These are phyloP conservation scores for Aotearoamyces nothofagi DNA, from an alignment of 2,329 filamentous ascomycete genomes.

Conservation along the genomic window DNA sequence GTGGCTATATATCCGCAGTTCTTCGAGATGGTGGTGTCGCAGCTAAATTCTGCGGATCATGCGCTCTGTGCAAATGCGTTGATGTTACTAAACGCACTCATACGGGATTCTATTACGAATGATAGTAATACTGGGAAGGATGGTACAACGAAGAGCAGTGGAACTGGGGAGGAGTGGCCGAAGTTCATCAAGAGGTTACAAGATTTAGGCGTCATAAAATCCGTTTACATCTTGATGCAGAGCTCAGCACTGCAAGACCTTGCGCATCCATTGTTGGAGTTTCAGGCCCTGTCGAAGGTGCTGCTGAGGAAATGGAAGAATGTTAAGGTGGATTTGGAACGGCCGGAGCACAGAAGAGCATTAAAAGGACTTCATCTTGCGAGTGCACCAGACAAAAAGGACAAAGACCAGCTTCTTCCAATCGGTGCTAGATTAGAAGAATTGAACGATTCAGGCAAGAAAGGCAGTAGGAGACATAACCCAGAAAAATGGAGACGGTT, in stretches of 20 bases:
- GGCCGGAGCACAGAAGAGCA: constrained; percentile 74
- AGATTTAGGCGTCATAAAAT: constrained; percentile 82
- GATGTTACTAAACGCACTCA: constrained; percentile 88
- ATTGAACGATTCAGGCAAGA: constrained; percentile 28
- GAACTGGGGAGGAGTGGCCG: constrained; percentile 63
- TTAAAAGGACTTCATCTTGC: constrained; percentile 65
- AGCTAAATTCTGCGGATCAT: constrained; percentile 87
- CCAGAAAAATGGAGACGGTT: constrained; percentile 87
- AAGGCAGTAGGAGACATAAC: constrained; percentile 58
- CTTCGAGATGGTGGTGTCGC: constrained; percentile 81
- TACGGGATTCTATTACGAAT: constrained; percentile 75
- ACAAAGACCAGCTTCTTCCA: constrained; percentile 20
- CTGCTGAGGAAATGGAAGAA: constrained; percentile 79
- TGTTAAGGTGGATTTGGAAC: constrained; percentile 69
- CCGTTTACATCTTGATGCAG: constrained; percentile 88
- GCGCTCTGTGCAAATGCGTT: constrained; percentile 89
- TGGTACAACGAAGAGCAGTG: constrained; percentile 19
- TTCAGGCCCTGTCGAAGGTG: constrained; percentile 81
- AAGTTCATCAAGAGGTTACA: constrained; percentile 90
- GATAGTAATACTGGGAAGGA: constrained; percentile 36
- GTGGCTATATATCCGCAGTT: constrained; percentile 88
- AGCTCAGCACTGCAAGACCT: constrained; percentile 83
- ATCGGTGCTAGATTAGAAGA: constrained; percentile 16
- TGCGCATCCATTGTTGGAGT: constrained; percentile 80
- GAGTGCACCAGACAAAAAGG: constrained; percentile 51